A percentile compares a stretch with the other conserved stretches of the same genome.
Conservation (phyloP, 352 stramenopile species). For the Aphanomyces invadans region DNA sequence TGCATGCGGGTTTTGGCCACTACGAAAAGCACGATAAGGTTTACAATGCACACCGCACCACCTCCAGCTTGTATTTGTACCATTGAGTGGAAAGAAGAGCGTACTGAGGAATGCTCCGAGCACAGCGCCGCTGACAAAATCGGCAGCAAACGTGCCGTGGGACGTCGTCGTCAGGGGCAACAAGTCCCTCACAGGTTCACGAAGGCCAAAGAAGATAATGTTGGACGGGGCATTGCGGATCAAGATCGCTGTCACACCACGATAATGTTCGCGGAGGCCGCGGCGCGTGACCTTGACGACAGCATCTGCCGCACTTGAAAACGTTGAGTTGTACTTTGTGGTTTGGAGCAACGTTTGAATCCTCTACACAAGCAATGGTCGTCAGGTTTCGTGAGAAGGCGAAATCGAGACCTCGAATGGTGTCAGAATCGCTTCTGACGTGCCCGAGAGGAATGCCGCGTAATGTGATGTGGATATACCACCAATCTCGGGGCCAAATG, state of each 20-base stretch:
- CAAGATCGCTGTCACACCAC: conserved; percentile 67
- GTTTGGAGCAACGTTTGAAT: conserved; percentile 82
- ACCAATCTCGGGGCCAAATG: conserved; percentile 36
- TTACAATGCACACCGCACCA: too few relatives aligned
- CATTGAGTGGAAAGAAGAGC: conserved; percentile 76
- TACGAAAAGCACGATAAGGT: conserved; percentile 25
- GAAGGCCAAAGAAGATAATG: conserved; percentile 79
- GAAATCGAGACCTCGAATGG: conserved; percentile 88
- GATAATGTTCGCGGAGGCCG: conserved; percentile 73
- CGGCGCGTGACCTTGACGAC: conserved; percentile 75
- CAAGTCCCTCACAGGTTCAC: conserved; percentile 56
- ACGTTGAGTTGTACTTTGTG: conserved; percentile 77
- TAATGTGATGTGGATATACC: conserved; percentile 33
- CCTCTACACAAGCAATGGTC: conserved; percentile 36
- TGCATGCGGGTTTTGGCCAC: conserved; percentile 78
- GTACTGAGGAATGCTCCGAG: conserved; percentile 80
- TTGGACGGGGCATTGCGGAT: conserved; percentile 79
- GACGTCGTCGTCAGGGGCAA: conserved; percentile 48
- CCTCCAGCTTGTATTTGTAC: conserved; percentile 39
- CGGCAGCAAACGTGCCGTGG: conserved; percentile 43
- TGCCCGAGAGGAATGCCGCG: conserved; percentile 59
- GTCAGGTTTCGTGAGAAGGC: too few relatives aligned
- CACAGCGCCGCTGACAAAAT: conserved; percentile 80
- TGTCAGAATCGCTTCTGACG: conserved; percentile 73
- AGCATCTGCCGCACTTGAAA: conserved; percentile 63